A percentile compares a stretch with the other conserved stretches of the same genome.
phyloP scores from a whole-genome alignment of 140 eudicot genomes.

The Bidens hawaiensis region DNA sequence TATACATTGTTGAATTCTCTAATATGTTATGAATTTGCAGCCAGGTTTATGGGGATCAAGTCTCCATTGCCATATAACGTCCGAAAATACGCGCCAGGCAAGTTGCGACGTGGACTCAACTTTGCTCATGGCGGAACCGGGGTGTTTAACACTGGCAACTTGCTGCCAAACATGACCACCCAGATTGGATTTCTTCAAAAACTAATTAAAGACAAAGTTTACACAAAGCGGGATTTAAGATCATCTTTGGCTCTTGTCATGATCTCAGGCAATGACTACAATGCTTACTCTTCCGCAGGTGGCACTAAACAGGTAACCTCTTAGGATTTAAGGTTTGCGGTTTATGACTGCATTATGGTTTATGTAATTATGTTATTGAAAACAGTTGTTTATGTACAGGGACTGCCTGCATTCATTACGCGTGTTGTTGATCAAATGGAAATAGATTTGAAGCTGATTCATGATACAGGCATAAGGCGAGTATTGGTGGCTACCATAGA shows the following conservation, averaged over 20 bases:
- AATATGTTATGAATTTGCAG: constrained; percentile 33
- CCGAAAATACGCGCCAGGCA: constrained; percentile 30
- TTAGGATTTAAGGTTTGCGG: neutral
- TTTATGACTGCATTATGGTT: neutral
- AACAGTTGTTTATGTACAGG: constrained; percentile 30
- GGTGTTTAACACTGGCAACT: constrained; percentile 57
- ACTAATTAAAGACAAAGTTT: constrained; percentile 36
- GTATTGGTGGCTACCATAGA: constrained; percentile 53
- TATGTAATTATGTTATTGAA: too few species aligned
- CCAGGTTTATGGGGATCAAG: constrained; percentile 57
- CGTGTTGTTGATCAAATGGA: constrained; percentile 57
- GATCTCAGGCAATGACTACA: constrained; percentile 79
- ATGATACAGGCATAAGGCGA: constrained; percentile 47
- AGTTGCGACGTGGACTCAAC: constrained; percentile 49
- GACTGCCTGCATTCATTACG: constrained; percentile 45
- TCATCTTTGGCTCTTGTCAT: constrained; percentile 61
- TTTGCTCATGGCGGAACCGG: constrained; percentile 94
- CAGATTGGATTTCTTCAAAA: constrained; percentile 58
- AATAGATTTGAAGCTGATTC: constrained; percentile 39
- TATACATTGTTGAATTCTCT: neutral
- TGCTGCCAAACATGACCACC: constrained; percentile 81
- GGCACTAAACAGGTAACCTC: constrained; percentile 51
- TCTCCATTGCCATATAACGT: constrained; percentile 67
- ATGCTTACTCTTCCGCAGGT: constrained; percentile 29
- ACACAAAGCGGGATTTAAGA: constrained; percentile 42